These are phyloP conservation scores for Henningerozyma blattae DNA, from an alignment of 805 yeast genomes.

Conservation along the genomic window DNA sequence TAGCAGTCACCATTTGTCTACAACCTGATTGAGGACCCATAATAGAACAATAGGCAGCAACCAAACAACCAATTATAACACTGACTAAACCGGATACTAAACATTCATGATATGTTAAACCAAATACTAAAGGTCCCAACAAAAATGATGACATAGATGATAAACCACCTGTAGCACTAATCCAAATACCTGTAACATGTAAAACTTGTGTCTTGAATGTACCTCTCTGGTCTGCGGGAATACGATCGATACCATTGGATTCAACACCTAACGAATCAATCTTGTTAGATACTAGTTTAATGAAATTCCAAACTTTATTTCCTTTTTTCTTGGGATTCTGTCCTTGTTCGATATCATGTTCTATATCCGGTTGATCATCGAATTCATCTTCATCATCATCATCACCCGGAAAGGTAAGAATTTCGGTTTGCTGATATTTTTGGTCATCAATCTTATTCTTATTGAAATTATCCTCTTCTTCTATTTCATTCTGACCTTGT, in stretches of 20 bases:
- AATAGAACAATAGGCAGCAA: constrained; percentile 73
- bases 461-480: no score
- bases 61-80: constrained; percentile 52
- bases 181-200: constrained; percentile 63
- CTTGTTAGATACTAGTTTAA: constrained; percentile 24
- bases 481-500: no score
- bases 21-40: constrained; percentile 90
- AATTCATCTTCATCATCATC: constrained; percentile 33
- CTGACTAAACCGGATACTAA: constrained; percentile 53
- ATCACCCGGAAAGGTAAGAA: not conserved
- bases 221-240: constrained; percentile 56
- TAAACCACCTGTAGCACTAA: constrained; percentile 78
- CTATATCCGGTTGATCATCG: constrained; percentile 39
- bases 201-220: constrained; percentile 25
- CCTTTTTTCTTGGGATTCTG: not conserved
- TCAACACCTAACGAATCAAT: constrained; percentile 58
- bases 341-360: constrained; percentile 7
- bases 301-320: not conserved
- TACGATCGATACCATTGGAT: constrained; percentile 67
- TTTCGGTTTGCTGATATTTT: no score
- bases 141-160: constrained; percentile 80
- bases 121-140: constrained; percentile 61
- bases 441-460: no score
- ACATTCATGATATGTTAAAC: constrained; percentile 54
- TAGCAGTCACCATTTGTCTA: constrained; percentile 75